Evolutionary conservation across 768 basidiomycete species (phyloP).

Genomic region (Tulasnella sp.): DNA sequence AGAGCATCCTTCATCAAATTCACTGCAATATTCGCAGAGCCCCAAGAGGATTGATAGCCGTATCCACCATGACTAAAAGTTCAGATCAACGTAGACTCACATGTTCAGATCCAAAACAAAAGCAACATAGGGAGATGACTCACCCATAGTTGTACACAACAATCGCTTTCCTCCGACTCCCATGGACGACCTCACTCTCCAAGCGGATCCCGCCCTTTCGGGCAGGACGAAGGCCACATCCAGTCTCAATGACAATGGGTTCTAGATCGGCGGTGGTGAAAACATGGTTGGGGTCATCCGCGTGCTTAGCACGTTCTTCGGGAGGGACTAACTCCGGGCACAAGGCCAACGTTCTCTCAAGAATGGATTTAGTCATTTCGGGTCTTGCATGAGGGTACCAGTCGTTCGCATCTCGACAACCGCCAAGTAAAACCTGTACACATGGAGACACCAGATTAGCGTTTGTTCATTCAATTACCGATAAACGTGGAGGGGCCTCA

Average conservation of each 20-base stretch:
- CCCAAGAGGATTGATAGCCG: constrained; percentile 58
- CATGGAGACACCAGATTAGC: no score
- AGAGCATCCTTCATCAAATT: constrained; percentile 6
- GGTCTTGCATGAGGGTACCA: constrained; percentile 61
- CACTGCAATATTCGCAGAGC: constrained; percentile 40
- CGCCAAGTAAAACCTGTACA: constrained; percentile 46
- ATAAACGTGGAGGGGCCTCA: not conserved
- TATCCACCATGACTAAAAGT: constrained; percentile 45
- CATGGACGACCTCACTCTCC: constrained; percentile 34
- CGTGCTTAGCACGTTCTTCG: not conserved
- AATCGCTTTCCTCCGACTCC: constrained; percentile 32
- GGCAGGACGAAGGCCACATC: constrained; percentile 54
- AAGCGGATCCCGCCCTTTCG: constrained; percentile 60
- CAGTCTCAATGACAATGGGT: constrained; percentile 32
- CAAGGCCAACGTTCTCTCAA: constrained; percentile 38
- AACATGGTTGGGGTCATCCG: not conserved
- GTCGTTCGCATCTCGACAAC: constrained; percentile 47
- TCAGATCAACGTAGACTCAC: not conserved
- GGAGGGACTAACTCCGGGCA: constrained; percentile 21
- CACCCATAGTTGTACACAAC: constrained; percentile 59
- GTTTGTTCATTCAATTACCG: not conserved
- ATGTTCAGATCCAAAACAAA: no score
- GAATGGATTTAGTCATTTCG: constrained; percentile 50
- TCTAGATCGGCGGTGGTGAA: constrained; percentile 34
- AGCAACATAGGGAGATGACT: constrained; percentile 21